phyloP scores from a whole-genome alignment of 805 yeast genomes.

The Candida awuae region DNA sequence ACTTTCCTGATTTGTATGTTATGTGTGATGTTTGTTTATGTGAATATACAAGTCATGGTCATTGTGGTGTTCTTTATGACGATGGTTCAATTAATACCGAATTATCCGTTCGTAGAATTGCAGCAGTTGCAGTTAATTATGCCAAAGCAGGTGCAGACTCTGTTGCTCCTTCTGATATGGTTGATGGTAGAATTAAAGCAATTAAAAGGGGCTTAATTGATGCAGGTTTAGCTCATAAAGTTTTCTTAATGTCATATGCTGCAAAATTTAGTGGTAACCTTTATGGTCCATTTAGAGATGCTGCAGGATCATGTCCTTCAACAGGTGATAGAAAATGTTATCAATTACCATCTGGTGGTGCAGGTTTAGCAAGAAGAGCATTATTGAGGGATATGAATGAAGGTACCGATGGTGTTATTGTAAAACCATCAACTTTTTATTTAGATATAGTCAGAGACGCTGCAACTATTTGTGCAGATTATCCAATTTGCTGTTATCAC shows the following conservation, averaged over 20 bases:
- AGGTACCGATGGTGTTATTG: constrained; percentile 93
- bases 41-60: constrained; percentile 97
- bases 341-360: constrained; percentile 88
- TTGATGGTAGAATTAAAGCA: constrained; percentile 87
- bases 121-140: constrained; percentile 90
- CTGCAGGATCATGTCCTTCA: constrained; percentile 87
- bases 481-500: constrained; percentile 91
- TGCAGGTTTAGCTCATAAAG: constrained; percentile 76
- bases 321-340: constrained; percentile 88
- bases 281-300: constrained; percentile 97
- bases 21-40: constrained; percentile 95
- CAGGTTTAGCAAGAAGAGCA: constrained; percentile 92
- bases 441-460: constrained; percentile 89
- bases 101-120: constrained; percentile 69
- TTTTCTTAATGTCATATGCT: constrained; percentile 85
- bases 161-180: constrained; percentile 97
- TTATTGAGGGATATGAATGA: constrained; percentile 75
- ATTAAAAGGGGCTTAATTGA: constrained; percentile 79
- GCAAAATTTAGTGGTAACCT: constrained; percentile 89
- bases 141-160: constrained; percentile 94
- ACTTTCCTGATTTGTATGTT: constrained; percentile 77
- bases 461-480: constrained; percentile 65
- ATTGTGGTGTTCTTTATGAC: constrained; percentile 83
- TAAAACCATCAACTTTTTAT: constrained; percentile 94
- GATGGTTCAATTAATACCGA: constrained; percentile 82